A percentile compares a stretch with the other conserved stretches of the same genome.
These are phyloP conservation scores for Vanrija sp. DNA, from an alignment of 1,284 basidiomycete species.

Conservation along the genomic window DNA sequence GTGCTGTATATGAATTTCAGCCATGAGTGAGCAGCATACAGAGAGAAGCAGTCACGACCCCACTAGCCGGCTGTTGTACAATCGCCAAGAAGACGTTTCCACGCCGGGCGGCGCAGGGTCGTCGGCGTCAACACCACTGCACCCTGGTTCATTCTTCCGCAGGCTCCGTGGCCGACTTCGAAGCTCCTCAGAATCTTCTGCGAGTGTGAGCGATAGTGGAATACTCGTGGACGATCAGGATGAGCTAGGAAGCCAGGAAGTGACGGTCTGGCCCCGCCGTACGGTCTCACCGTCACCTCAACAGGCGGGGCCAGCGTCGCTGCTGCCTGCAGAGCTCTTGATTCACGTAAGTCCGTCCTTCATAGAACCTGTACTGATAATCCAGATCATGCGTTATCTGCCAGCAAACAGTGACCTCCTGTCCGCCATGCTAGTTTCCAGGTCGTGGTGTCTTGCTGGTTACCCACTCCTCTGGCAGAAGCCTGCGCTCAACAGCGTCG, in stretches of 20 bases:
- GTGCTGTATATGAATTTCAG: no score
- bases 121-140: slow-evolving; percentile 7
- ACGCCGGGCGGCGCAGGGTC: no score
- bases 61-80: no score
- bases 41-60: no score
- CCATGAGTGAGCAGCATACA: no score
- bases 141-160: not conserved
- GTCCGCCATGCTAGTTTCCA: slow-evolving; percentile 73
- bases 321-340: slow-evolving; percentile 84
- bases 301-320: no score
- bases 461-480: slow-evolving; percentile 95
- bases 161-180: not conserved
- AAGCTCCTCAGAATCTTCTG: not conserved
- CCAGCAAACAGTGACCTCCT: slow-evolving; percentile 70
- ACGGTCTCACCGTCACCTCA: no score
- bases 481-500: slow-evolving; percentile 66
- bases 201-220: slow-evolving; percentile 7
- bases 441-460: slow-evolving; percentile 91
- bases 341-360: slow-evolving; percentile 20
- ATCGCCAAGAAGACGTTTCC: no score
- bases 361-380: not conserved
- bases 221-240: not conserved
- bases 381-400: slow-evolving; percentile 79
- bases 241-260: no score
- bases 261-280: no score